Evolutionary conservation across 495 filamentous ascomycete species (phyloP).

Genomic region (Cercophora samala): DNA sequence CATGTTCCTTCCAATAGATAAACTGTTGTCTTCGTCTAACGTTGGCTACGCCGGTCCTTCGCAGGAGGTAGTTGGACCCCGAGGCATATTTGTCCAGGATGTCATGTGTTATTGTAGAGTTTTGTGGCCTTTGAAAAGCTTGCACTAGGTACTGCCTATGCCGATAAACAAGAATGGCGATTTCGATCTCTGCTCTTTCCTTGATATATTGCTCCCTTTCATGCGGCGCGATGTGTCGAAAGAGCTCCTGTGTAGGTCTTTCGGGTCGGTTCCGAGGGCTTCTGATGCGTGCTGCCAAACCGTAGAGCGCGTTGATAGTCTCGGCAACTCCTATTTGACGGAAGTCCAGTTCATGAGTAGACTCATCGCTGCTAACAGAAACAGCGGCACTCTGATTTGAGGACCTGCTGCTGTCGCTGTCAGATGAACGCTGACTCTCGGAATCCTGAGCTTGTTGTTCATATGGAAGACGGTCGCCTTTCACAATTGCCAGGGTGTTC

Average conservation of each 20-base stretch:
- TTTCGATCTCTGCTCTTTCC: slow-evolving; percentile 7
- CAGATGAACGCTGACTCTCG: background rate
- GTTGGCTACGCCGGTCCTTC: slow-evolving; percentile 25
- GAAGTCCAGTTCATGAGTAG: slow-evolving; percentile 13
- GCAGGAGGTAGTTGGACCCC: slow-evolving; percentile 15
- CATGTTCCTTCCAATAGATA: slow-evolving; percentile 29
- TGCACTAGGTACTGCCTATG: background rate
- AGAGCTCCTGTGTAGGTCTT: slow-evolving; percentile 6
- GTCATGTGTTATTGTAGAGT: background rate
- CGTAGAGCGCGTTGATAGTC: slow-evolving; percentile 7
- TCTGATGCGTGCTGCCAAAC: slow-evolving; percentile 7
- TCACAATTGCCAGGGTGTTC: background rate
- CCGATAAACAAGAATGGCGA: background rate
- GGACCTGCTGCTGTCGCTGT: background rate
- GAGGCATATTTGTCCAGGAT: slow-evolving; percentile 11
- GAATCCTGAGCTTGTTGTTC: background rate
- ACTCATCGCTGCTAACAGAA: background rate
- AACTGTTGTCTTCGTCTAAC: slow-evolving; percentile 28
- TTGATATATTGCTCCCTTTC: slow-evolving; percentile 10
- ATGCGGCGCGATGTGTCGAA: background rate
- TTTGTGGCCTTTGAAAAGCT: background rate
- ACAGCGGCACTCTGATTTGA: background rate
- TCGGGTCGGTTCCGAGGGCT: slow-evolving; percentile 5
- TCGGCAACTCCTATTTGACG: slow-evolving; percentile 5
- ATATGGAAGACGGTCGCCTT: background rate